Evolutionary conservation across 116 monocot genomes (phyloP).

Genomic region (Cymodocea nodosa): DNA sequence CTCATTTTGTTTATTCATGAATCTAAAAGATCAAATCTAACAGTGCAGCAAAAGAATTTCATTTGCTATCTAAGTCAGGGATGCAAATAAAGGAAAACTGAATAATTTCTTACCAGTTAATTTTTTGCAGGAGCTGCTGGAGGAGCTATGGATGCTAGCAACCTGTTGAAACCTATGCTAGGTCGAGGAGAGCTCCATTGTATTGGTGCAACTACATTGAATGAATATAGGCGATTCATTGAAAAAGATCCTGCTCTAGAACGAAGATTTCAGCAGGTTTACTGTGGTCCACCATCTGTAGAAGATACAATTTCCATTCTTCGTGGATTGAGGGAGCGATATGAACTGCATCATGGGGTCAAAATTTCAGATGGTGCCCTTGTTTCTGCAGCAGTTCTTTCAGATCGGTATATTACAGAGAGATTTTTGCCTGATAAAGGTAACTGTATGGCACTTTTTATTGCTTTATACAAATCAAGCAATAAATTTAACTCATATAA

Average conservation of each 20-base stretch:
- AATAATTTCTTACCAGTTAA: no score
- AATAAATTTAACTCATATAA: not conserved
- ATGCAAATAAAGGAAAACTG: no score
- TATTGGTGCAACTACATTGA: constrained; percentile 73
- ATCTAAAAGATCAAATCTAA: no score
- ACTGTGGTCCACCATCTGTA: constrained; percentile 70
- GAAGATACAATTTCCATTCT: constrained; percentile 87
- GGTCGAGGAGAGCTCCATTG: constrained; percentile 72
- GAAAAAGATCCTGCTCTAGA: constrained; percentile 92
- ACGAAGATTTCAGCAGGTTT: constrained; percentile 82
- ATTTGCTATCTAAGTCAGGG: no score
- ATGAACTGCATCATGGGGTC: constrained; percentile 91
- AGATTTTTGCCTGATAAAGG: constrained; percentile 94
- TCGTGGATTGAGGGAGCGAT: constrained; percentile 74
- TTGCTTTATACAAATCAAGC: not conserved
- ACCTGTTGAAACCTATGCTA: constrained; percentile 71
- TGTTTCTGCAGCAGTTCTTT: constrained; percentile 70
- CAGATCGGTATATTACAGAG: constrained; percentile 72
- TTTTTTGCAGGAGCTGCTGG: constrained; percentile 39
- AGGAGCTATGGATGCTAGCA: constrained; percentile 77
- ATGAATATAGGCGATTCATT: constrained; percentile 74
- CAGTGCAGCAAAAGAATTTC: no score
- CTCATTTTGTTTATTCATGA: no score
- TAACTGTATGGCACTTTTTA: constrained; percentile 1
- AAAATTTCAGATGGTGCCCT: constrained; percentile 84